phyloP scores from a whole-genome alignment of 2,329 filamentous ascomycete species.

The Nothophoma quercina region DNA sequence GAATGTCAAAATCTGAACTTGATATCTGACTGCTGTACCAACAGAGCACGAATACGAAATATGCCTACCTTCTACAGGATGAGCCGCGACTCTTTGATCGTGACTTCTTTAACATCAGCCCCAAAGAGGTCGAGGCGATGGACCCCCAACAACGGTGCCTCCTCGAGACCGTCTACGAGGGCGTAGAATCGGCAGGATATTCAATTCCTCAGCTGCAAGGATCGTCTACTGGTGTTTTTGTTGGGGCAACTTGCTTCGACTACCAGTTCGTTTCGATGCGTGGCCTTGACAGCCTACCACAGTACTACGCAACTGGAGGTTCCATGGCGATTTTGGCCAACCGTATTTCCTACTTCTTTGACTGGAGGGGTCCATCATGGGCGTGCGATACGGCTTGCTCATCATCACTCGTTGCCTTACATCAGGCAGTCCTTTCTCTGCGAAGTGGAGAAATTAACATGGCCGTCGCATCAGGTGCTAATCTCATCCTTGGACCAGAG shows the following conservation, averaged over 20 bases:
- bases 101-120: too few species aligned
- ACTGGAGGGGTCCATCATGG: slow-evolving; percentile 45
- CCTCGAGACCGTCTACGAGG: too few species aligned
- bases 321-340: slow-evolving; percentile 39
- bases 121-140: too few species aligned
- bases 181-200: slow-evolving; percentile 15
- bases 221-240: slow-evolving; percentile 12
- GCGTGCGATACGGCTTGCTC: slow-evolving; percentile 52
- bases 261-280: slow-evolving; percentile 1
- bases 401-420: slow-evolving; percentile 37
- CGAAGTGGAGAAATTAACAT: slow-evolving; percentile 17
- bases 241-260: slow-evolving; percentile 17
- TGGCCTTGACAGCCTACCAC: not conserved
- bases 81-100: too few species aligned
- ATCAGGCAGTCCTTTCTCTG: slow-evolving; percentile 23
- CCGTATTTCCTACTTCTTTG: slow-evolving; percentile 47
- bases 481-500: slow-evolving; percentile 12
- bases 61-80: too few species aligned
- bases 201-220: slow-evolving; percentile 7
- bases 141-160: slow-evolving; percentile 28
- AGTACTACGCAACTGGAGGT: slow-evolving; percentile 33
- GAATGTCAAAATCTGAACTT: too few species aligned
- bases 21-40: too few species aligned
- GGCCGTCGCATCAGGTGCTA: slow-evolving; percentile 19
- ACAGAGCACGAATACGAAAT: too few species aligned